Evolutionary conservation across 169 alveolate species (phyloP).

Genomic region (Besnoitia besnoiti): DNA sequence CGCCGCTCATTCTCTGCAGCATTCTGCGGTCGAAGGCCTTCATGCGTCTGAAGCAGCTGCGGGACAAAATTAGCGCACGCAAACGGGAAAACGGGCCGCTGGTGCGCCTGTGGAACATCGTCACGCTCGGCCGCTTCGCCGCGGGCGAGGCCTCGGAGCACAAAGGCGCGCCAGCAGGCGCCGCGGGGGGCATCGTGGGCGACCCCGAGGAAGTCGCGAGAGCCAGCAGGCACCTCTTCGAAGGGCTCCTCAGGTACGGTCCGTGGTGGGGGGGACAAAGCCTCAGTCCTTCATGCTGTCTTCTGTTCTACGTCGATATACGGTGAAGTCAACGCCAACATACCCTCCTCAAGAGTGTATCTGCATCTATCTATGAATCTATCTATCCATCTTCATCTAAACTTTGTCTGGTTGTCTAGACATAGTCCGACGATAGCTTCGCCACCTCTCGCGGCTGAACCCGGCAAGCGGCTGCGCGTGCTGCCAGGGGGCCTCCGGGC

Average conservation of each 20-base stretch:
- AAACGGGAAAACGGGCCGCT: neutral
- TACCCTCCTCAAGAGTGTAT: too few species aligned
- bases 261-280: too few species aligned
- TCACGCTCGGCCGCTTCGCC: neutral
- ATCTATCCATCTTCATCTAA: too few species aligned
- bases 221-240: constrained; percentile 1
- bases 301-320: too few species aligned
- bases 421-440: too few species aligned
- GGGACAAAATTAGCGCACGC: neutral
- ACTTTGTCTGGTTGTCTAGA: too few species aligned
- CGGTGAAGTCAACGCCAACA: too few species aligned
- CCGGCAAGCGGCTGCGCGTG: too few species aligned
- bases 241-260: neutral
- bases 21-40: constrained; percentile 51
- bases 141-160: neutral
- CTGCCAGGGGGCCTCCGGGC: too few species aligned
- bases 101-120: constrained; percentile 35
- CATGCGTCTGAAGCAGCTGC: neutral
- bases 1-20: constrained; percentile 6
- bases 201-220: constrained; percentile 19
- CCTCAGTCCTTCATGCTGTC: too few species aligned
- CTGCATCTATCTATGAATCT: too few species aligned
- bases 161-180: neutral
- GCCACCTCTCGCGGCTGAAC: too few species aligned
- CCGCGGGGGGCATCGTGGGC: neutral